phyloP scores from a whole-genome alignment of 139 green algal species.

The Mesotaenium endlicherianum region DNA sequence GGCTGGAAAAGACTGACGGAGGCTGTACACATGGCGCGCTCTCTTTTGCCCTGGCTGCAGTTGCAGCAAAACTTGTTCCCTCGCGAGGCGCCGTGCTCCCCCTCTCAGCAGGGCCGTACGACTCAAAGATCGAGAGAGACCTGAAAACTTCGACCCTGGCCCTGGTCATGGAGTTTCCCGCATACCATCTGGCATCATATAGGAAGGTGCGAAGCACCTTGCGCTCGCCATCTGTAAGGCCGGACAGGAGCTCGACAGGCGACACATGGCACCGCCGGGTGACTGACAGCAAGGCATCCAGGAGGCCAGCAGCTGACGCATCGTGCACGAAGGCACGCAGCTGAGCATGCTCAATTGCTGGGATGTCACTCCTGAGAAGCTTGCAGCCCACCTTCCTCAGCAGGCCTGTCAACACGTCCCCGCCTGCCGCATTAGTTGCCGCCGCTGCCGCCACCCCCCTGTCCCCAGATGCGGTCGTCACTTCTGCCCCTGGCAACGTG shows the following conservation, averaged over 20 bases:
- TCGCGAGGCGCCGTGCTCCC: not conserved
- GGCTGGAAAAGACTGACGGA: too few species aligned
- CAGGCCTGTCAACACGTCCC: too few species aligned
- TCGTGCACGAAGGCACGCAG: constrained; percentile 56
- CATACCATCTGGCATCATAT: constrained; percentile 62
- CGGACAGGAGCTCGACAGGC: not conserved
- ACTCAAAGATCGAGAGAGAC: constrained; percentile 64
- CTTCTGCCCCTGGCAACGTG: too few species aligned
- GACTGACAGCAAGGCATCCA: constrained; percentile 57
- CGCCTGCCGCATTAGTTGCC: too few species aligned
- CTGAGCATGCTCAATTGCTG: constrained; percentile 25
- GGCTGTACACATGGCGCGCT: too few species aligned
- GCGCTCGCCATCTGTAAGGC: constrained; percentile 46
- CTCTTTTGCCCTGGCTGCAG: too few species aligned
- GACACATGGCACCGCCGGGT: not conserved
- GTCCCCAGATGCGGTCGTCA: too few species aligned
- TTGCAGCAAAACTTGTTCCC: not conserved
- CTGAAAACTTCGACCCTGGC: constrained; percentile 42
- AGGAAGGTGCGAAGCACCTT: constrained; percentile 65
- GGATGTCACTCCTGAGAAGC: constrained; percentile 49
- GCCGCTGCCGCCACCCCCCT: too few species aligned
- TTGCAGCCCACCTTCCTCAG: constrained; percentile 59
- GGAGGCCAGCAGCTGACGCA: constrained; percentile 57
- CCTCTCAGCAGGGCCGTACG: not conserved
- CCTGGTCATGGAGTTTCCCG: constrained; percentile 14